Evolutionary conservation across 2,329 filamentous ascomycete species (phyloP), one percentile per base, ranked within the genome.

Genomic region (Fusarium staphyleae): DNA sequence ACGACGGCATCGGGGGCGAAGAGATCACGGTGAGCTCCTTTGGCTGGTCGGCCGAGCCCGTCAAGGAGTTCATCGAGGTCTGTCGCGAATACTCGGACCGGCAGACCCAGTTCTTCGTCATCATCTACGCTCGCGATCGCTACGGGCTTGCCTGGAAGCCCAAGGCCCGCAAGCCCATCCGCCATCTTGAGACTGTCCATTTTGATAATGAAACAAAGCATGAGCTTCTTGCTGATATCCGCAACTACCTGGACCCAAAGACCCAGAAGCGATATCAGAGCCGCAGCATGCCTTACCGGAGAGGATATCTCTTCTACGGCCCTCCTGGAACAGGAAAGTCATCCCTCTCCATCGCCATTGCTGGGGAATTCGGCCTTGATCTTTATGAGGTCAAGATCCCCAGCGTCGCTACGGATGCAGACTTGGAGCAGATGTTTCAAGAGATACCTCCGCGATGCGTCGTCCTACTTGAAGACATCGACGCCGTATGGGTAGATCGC

Each of bases 261-360:
- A 77, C 76, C 0, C 73, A 75, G 48, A 75, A 78, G 32, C 86
- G 86, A 74, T 90, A 91, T 53, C 81, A 85, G 10, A 82, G 81
- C 26, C 80, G 87, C 26, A 68, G 69, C 30, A 73, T 73, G 68
- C 72, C 70, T 0, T 74, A 74, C 32, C 63, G 70, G 11, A 51
- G 71, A 22, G 86, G 86, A 0, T 88, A 88, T 63, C 77, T 89
- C 0, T 84, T 89, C 47, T 80, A 87, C 52, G 86, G 86, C 0
- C 85, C 84, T 0, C 84, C 84, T 0, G 84, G 84, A 1, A 86
- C 83, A 0, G 83, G 84, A 2, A 87, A 87, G 60, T 85, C 83
- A 0, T 81, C 78, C 24, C 66, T 84, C 1, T 81, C 79, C 12
- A 77, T 83, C 5, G 80, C 81, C 0, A 75, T 81, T 10, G 78